phyloP scores from a whole-genome alignment of 225 moss, liverwort and hornwort genomes.

The Bryoerythrophyllum caledonicum region DNA sequence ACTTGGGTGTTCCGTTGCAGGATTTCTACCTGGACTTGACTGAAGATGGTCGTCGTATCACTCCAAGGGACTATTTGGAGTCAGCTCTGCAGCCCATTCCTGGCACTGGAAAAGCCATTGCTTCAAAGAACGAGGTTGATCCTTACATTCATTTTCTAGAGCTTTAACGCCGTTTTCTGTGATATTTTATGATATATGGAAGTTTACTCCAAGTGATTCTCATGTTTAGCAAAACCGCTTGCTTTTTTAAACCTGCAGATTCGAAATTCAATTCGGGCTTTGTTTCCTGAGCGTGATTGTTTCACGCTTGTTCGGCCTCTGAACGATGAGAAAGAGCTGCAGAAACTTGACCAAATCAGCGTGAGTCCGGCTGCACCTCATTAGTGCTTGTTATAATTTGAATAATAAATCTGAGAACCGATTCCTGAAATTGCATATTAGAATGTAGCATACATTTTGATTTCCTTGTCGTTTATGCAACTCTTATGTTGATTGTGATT shows the following conservation, averaged over 20 bases:
- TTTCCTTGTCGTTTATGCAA: neutral
- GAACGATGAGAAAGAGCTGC: constrained; percentile 81
- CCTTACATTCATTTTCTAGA: neutral
- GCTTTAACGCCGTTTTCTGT: neutral
- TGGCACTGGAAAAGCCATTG: constrained; percentile 71
- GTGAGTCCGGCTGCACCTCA: constrained; percentile 33
- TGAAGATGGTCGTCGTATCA: constrained; percentile 73
- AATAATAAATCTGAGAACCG: neutral
- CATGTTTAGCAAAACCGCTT: neutral
- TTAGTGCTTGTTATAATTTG: neutral
- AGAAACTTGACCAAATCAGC: constrained; percentile 71
- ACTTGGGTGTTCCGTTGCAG: constrained; percentile 35
- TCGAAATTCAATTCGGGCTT: constrained; percentile 77
- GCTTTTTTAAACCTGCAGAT: constrained; percentile 44
- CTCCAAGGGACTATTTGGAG: constrained; percentile 81
- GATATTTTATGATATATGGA: neutral
- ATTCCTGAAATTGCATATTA: neutral
- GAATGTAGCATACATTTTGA: neutral
- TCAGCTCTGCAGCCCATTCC: constrained; percentile 75
- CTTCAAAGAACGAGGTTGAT: constrained; percentile 74
- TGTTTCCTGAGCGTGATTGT: constrained; percentile 86
- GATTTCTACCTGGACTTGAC: constrained; percentile 80
- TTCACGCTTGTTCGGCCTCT: constrained; percentile 77
- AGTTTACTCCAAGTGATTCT: neutral
- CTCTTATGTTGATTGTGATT: constrained; percentile 9